Evolutionary conservation across 306 rosid genomes (phyloP).

Genomic region (Macrotyloma uniflorum): DNA sequence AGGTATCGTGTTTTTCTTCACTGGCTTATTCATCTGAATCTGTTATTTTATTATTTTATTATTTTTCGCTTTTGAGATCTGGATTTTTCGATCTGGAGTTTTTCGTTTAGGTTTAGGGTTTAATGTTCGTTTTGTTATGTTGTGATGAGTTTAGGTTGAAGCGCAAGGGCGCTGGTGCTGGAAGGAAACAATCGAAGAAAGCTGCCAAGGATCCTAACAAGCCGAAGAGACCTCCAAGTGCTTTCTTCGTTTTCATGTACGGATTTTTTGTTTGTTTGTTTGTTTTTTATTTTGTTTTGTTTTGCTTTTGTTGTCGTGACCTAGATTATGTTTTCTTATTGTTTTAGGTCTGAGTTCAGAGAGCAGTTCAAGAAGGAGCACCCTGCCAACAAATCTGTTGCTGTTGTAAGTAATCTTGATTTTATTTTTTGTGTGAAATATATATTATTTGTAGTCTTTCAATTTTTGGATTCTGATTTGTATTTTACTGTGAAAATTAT

Average conservation of each 20-base stretch:
- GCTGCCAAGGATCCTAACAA: constrained; percentile 92
- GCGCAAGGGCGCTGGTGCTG: constrained; percentile 66
- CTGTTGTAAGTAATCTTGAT: constrained; percentile 56
- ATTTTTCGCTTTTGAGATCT: background rate
- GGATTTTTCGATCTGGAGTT: background rate
- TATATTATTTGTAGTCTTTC: background rate
- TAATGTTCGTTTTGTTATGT: background rate
- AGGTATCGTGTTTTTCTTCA: constrained; percentile 25
- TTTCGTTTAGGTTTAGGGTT: background rate
- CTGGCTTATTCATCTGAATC: background rate
- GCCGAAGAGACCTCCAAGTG: constrained; percentile 93
- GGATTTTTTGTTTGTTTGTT: background rate
- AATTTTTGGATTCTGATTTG: background rate
- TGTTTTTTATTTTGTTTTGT: no score
- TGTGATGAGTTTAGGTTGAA: constrained; percentile 56
- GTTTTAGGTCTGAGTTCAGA: constrained; percentile 80
- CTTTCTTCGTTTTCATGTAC: constrained; percentile 94
- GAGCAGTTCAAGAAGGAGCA: constrained; percentile 73
- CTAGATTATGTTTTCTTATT: background rate
- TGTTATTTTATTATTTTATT: background rate
- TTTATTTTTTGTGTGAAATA: background rate
- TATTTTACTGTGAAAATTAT: background rate
- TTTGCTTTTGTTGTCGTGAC: background rate
- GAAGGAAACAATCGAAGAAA: constrained; percentile 64
- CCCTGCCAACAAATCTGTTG: constrained; percentile 74